phyloP scores from a whole-genome alignment of 2,329 filamentous ascomycete genomes.

The Ambrosiella cleistominuta region DNA sequence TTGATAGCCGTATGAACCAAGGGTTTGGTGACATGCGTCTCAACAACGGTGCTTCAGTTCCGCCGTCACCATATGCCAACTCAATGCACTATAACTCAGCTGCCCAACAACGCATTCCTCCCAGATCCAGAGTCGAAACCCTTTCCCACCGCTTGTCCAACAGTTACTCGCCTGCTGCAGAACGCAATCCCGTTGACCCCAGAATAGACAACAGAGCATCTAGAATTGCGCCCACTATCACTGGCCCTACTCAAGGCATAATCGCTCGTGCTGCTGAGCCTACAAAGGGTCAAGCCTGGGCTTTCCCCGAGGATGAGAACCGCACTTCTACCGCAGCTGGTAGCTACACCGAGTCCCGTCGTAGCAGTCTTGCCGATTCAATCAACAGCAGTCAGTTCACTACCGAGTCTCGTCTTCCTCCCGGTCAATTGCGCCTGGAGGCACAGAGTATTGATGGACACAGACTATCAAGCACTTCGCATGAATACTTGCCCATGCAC shows the following conservation, averaged over 20 bases:
- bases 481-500: conserved; percentile 43
- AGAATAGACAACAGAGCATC: conserved; percentile 28
- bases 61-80: conserved; percentile 52
- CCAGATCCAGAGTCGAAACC: conserved; percentile 27
- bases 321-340: conserved; percentile 21
- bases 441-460: conserved; percentile 30
- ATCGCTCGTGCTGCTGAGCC: conserved; percentile 56
- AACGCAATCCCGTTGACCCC: conserved; percentile 34
- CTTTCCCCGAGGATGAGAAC: conserved; percentile 56
- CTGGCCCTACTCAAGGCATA: conserved; percentile 46
- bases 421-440: conserved; percentile 54
- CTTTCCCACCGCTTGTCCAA: conserved; percentile 45
- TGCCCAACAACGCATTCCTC: conserved; percentile 51
- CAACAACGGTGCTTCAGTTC: conserved; percentile 23
- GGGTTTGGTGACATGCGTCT: conserved; percentile 53
- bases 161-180: conserved; percentile 42
- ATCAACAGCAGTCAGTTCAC: conserved; percentile 67
- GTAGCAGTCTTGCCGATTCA: conserved; percentile 61
- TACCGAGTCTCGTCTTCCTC: conserved; percentile 52
- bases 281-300: conserved; percentile 70
- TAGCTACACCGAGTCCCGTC: conserved; percentile 36
- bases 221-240: conserved; percentile 59
- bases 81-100: conserved; percentile 55
- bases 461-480: conserved; percentile 29
- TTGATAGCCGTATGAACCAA: conserved; percentile 54